Percentiles rank a stretch among this genome's conserved stretches.
These are phyloP conservation scores for Gryganskiella cystojenkinii DNA, from an alignment of 192 early-diverging fungal species.

Conservation along the genomic window DNA sequence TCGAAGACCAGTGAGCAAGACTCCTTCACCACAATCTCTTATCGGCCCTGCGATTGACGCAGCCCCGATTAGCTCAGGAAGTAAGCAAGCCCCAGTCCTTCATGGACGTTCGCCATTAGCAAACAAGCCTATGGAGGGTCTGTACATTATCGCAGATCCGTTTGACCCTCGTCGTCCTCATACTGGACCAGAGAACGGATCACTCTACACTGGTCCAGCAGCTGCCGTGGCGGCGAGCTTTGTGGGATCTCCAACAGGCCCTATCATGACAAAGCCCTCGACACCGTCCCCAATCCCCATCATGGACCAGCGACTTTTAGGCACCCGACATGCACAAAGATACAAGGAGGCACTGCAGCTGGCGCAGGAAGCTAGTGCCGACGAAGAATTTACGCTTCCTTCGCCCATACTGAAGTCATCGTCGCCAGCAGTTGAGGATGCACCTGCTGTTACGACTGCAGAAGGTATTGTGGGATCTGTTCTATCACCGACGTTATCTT, in stretches of 20 bases:
- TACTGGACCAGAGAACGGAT: no score
- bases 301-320: background rate
- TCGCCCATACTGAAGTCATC: background rate
- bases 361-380: slow-evolving; percentile 7
- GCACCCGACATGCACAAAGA: slow-evolving; percentile 1
- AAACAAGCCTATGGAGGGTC: no score
- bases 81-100: no score
- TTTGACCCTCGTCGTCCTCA: no score
- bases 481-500: no score
- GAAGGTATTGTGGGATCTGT: no score
- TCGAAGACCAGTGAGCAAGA: background rate
- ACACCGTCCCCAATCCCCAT: background rate
- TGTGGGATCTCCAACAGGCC: background rate
- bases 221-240: background rate
- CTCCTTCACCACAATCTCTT: background rate
- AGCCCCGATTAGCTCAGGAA: background rate
- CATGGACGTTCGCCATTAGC: no score
- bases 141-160: no score
- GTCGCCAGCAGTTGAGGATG: background rate
- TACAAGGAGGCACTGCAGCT: slow-evolving; percentile 4
- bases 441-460: no score
- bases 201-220: background rate
- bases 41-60: background rate
- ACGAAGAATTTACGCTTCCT: background rate
- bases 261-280: background rate